Base-by-base conservation (phyloP, 176 grass and related monocot genomes). In the Bromus sterilis region DNA sequence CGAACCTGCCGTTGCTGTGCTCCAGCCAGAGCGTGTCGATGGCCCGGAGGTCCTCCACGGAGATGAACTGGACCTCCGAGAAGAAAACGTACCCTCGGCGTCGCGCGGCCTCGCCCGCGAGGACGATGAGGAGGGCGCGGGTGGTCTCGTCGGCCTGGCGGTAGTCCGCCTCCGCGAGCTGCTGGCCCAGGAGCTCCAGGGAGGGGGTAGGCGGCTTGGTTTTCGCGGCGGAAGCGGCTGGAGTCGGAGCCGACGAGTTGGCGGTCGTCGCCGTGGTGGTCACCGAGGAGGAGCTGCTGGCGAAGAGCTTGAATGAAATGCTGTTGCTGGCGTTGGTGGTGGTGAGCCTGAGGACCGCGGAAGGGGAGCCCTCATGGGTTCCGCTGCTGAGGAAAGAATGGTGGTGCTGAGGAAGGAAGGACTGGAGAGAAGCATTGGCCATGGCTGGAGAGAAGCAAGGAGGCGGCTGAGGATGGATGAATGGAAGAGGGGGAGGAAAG, bases 41-140 rank as follows among this genome's bases (percentile, higher is more conserved):
- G 83, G 84, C 80, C 6, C 29, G 64, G 25, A 99, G 91, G 81
- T 95, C 89, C 28, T 78, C 87, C 0, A 80, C 20, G 0, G 85
- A 70, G 64, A 99, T 90, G 77, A 99, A 96, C 65, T 99, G 89
- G 23, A 95, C 89, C 83, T 99, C 93, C 0, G 97, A 95, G 87
- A 99, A 99, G 97, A 99, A 99, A 33, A 99, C 91, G 16, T 99
- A 99, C 25, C 97, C 97, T 61, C 93, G 89, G 39, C 87, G 89
- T 61, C 90, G 89, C 4, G 97, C 97, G 1, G 97, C 11, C 76
- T 95, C 97, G 1, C 97, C 97, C 0, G 97, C 93, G 2, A 99
- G 93, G 25, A 67, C 76, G 36, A 99, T 99, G 66, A 99, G 77
- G 60, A 95, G 93, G 2, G 88, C 84, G 0, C 93, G 89, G 11